These are phyloP conservation scores for Emericellopsis atlantica DNA, from an alignment of 2,329 filamentous ascomycete species.

Conservation along the genomic window DNA sequence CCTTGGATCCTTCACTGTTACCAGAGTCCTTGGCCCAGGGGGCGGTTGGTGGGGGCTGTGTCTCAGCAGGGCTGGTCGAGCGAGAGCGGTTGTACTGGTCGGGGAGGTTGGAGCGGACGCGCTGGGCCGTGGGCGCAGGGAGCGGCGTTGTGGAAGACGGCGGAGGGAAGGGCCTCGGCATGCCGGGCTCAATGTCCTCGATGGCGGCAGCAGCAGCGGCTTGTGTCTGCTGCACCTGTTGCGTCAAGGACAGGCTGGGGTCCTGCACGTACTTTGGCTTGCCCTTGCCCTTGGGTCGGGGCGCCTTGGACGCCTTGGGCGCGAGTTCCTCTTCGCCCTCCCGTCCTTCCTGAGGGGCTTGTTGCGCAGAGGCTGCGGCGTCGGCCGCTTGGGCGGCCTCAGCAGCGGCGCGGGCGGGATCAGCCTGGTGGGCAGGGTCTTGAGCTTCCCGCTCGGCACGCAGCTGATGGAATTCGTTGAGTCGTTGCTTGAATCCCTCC, in stretches of 20 bases:
- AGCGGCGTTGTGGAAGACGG: slow-evolving; percentile 71
- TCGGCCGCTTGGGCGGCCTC: slow-evolving; percentile 7
- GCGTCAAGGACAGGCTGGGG: slow-evolving; percentile 53
- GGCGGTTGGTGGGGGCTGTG: slow-evolving; percentile 60
- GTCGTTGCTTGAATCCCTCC: slow-evolving; percentile 54
- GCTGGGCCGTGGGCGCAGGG: slow-evolving; percentile 79
- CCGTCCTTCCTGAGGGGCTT: neutral
- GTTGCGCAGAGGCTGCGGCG: neutral
- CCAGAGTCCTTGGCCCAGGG: slow-evolving; percentile 90
- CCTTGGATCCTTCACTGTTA: slow-evolving; percentile 51
- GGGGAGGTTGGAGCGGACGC: slow-evolving; percentile 71
- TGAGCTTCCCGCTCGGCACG: slow-evolving; percentile 59
- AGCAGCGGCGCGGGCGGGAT: slow-evolving; percentile 7
- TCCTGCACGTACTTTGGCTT: slow-evolving; percentile 21
- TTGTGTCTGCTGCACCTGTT: slow-evolving; percentile 71
- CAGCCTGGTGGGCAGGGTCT: slow-evolving; percentile 15
- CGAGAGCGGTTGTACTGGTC: slow-evolving; percentile 61
- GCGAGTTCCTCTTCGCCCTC: too few relatives aligned
- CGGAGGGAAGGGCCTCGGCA: slow-evolving; percentile 65
- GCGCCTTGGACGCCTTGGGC: neutral
- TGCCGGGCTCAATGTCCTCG: slow-evolving; percentile 39
- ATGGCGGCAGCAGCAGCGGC: slow-evolving; percentile 30
- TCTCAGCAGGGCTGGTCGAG: slow-evolving; percentile 60
- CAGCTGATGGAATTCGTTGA: slow-evolving; percentile 74
- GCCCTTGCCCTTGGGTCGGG: slow-evolving; percentile 2